Evolutionary conservation across 257 asterid genomes (phyloP).

Genomic region (Scutellaria galericulata): DNA sequence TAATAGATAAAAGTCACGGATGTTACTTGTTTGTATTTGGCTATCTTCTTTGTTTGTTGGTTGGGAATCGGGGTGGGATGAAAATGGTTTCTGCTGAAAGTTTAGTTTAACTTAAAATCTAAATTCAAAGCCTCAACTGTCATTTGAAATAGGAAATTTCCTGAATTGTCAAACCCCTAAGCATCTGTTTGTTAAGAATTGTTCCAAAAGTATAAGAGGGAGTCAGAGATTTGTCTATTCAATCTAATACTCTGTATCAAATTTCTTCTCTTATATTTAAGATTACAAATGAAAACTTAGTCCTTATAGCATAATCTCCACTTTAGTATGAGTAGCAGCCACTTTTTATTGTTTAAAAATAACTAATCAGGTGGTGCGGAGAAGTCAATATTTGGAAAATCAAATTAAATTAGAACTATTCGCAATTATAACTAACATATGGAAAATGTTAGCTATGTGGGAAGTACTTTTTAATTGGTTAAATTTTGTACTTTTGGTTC

Average conservation of each 20-base stretch:
- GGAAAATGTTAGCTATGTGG: not conserved
- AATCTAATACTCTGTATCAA: not conserved
- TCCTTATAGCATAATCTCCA: not conserved
- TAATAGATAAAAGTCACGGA: not conserved
- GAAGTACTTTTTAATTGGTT: not conserved
- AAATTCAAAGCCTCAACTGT: not conserved
- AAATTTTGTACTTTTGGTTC: slow-evolving; percentile 1
- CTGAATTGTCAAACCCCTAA: slow-evolving; percentile 3
- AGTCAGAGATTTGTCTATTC: not conserved
- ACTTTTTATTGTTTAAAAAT: not conserved
- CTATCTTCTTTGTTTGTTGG: not conserved
- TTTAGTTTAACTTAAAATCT: not conserved
- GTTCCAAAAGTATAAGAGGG: slow-evolving; percentile 4
- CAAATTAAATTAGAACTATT: not conserved
- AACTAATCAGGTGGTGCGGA: not conserved
- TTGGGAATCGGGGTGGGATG: not conserved
- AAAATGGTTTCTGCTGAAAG: slow-evolving; percentile 12
- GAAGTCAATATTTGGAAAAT: slow-evolving; percentile 8
- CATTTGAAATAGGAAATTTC: slow-evolving; percentile 2
- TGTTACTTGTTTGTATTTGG: not conserved
- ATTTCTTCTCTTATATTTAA: not conserved
- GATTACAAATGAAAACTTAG: not conserved
- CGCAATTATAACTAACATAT: not conserved
- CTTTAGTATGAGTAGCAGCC: not conserved
- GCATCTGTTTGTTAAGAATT: not conserved